Evolutionary conservation across 2,329 filamentous ascomycete genomes (phyloP).

Genomic region (Aspergillus pseudotamarii): DNA sequence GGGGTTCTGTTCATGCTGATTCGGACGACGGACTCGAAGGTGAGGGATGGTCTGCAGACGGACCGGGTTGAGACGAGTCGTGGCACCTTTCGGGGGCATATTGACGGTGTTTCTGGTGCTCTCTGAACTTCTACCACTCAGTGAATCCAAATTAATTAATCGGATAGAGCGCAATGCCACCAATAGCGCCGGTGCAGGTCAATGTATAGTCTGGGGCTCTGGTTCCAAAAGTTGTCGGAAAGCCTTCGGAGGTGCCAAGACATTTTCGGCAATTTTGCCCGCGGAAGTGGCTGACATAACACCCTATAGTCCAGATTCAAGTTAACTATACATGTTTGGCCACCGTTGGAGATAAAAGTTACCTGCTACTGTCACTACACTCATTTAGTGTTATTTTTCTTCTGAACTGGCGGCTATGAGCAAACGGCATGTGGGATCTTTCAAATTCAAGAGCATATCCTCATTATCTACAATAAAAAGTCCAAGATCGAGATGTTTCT

Average conservation of each 20-base stretch:
- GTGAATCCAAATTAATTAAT: neutral
- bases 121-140: neutral
- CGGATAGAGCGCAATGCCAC: conserved; percentile 9
- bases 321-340: neutral
- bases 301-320: neutral
- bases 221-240: conserved; percentile 18
- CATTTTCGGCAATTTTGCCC: conserved; percentile 24
- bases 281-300: conserved; percentile 39
- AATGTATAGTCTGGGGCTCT: neutral
- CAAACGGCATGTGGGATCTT: conserved; percentile 17
- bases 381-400: neutral
- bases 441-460: conserved; percentile 20
- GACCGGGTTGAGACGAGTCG: conserved; percentile 49
- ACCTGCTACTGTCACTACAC: neutral
- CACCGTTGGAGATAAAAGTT: neutral
- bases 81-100: conserved; percentile 48
- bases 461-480: conserved; percentile 16
- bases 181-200: conserved; percentile 19
- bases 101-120: conserved; percentile 15
- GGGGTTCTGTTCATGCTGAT: conserved; percentile 63
- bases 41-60: conserved; percentile 53
- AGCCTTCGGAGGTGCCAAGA: conserved; percentile 27
- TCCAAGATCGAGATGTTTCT: conserved; percentile 23
- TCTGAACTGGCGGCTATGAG: conserved; percentile 23
- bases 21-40: conserved; percentile 66